Base-by-base conservation (phyloP, 1,284 basidiomycete species). In the Leucoagaricus sp. region DNA sequence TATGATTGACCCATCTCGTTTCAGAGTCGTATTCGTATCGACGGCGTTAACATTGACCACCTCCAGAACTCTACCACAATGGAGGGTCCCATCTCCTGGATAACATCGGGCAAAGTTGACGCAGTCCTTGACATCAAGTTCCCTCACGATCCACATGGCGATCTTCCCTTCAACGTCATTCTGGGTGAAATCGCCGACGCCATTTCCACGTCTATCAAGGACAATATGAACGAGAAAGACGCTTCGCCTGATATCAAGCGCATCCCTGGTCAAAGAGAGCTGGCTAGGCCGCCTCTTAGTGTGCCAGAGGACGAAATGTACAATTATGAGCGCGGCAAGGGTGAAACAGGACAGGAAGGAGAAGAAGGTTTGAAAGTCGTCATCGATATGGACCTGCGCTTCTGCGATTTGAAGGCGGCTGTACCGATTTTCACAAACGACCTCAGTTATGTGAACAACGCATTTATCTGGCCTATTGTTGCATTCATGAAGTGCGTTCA, bases 41-140 rank as follows among this genome's bases (percentile, higher is more conserved):
- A 99, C 69, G 96, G 97, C 19, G 87, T 99, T 49, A 96, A 94
- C 60, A 89, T 99, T 64, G 97, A 99, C 73, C 96, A 99, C 68
- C 79, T 98, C 42, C 94, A 98, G 74, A 87, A 89, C 50, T 88
- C 91, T 50, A 86, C 89, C 1, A 89, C 88, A 4, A 83, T 86
- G 59, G 89, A 88, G 60, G 94, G 96, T 0, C 95, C 96, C 3
- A 87, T 98, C 59, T 94, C 93, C 3, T 99, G 97, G 96, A 94
- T 99, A 61, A 92, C 90, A 1, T 93, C 94, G 0, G 97, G 97
- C 47, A 96, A 96, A 72, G 85, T 98, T 29, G 96, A 99, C 67
- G 91, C 95, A 2, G 97, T 99, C 2, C 84, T 98, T 17, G 96
- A 99, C 73, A 95, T 99, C 74, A 95, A 96, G 68, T 98, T 99